Conservation (phyloP, 441 rosid genomes). For the Gossypium trilobum region DNA sequence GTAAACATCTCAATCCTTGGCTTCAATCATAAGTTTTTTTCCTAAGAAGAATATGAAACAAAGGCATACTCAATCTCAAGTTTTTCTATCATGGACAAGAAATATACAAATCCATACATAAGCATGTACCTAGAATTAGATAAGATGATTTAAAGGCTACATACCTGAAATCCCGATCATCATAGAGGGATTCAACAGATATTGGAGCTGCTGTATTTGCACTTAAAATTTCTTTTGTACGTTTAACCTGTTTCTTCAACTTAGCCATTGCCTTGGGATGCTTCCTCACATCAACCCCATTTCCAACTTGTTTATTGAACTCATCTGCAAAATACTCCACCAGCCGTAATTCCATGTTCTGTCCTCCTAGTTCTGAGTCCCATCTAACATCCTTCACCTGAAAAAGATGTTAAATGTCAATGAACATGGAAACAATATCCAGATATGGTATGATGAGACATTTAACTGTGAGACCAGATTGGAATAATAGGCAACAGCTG, state of each 20-base stretch:
- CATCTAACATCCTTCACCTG: slow-evolving; percentile 98
- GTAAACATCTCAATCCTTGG: background rate
- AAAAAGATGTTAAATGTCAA: slow-evolving; percentile 14
- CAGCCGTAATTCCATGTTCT: slow-evolving; percentile 68
- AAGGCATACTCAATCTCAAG: background rate
- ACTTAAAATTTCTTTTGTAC: slow-evolving; percentile 89
- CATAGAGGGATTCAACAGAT: slow-evolving; percentile 82
- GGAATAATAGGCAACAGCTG: background rate
- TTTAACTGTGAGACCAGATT: background rate
- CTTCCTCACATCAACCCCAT: slow-evolving; percentile 76
- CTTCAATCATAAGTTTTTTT: background rate
- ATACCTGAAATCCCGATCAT: slow-evolving; percentile 86
- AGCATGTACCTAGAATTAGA: background rate
- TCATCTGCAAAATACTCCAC: slow-evolving; percentile 87
- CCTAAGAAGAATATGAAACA: background rate
- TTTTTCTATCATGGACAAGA: background rate
- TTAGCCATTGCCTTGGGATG: slow-evolving; percentile 95
- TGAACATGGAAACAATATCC: background rate
- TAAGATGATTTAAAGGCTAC: slow-evolving; percentile 3
- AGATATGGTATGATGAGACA: background rate
- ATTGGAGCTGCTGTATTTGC: slow-evolving; percentile 81
- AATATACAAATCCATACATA: background rate
- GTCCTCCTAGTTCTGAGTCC: slow-evolving; percentile 88
- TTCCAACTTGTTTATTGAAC: slow-evolving; percentile 80
- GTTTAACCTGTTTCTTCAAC: slow-evolving; percentile 90